These are phyloP conservation scores for Knufia petricola DNA, from an alignment of 2,329 filamentous ascomycete genomes.

Conservation along the genomic window DNA sequence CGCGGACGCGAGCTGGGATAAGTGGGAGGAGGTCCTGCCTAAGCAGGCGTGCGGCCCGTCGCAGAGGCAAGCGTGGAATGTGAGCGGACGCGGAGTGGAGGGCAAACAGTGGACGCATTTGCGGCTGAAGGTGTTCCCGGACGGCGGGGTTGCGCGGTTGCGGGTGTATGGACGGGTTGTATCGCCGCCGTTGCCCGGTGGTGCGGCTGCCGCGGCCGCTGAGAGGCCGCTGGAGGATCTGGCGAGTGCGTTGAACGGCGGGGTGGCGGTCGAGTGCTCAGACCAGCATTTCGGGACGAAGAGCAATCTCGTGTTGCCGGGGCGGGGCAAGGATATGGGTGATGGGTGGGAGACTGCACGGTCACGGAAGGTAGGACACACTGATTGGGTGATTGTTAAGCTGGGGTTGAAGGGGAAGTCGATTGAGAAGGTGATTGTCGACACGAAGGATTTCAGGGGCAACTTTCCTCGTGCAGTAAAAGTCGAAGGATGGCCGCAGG, in stretches of 20 bases:
- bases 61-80: conserved; percentile 35
- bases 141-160: conserved; percentile 36
- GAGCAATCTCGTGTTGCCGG: conserved; percentile 33
- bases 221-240: conserved; percentile 29
- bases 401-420: conserved; percentile 31
- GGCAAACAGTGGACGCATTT: conserved; percentile 35
- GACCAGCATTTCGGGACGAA: conserved; percentile 35
- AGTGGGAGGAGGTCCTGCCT: conserved; percentile 34
- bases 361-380: conserved; percentile 31
- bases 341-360: conserved; percentile 38
- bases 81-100: conserved; percentile 19
- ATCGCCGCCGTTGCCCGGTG: conserved; percentile 24
- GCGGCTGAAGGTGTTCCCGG: conserved; percentile 37
- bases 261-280: conserved; percentile 31
- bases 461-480: conserved; percentile 35
- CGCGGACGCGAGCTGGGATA: conserved; percentile 26
- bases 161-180: conserved; percentile 35
- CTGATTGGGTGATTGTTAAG: conserved; percentile 34
- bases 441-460: conserved; percentile 38
- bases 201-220: conserved; percentile 7
- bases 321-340: conserved; percentile 37
- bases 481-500: conserved; percentile 28
- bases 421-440: conserved; percentile 32
- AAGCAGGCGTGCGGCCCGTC: conserved; percentile 31
- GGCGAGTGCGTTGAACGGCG: conserved; percentile 33